A percentile compares a stretch with the other conserved stretches of the same genome.
Evolutionary conservation across 192 early-diverging fungal genomes (phyloP).

Genomic region (Coemansia sp.): DNA sequence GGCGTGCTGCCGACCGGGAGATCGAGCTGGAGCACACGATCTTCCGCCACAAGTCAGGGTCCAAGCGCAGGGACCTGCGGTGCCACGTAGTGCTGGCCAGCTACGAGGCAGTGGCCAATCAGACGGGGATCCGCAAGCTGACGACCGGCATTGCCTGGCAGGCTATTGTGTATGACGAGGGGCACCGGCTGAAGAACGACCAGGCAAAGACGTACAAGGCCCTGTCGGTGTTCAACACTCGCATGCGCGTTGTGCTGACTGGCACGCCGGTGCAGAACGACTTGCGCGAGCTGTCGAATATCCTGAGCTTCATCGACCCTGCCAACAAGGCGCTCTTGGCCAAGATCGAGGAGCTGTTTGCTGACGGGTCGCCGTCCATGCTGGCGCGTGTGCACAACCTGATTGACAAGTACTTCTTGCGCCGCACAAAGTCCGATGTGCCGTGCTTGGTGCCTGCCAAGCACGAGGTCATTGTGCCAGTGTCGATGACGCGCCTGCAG

Average conservation of each 20-base stretch:
- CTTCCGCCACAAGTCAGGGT: constrained; percentile 11
- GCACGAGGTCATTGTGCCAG: constrained; percentile 90
- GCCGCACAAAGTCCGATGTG: constrained; percentile 92
- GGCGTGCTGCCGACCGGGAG: constrained; percentile 68
- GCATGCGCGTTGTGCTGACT: constrained; percentile 89
- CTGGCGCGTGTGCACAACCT: constrained; percentile 72
- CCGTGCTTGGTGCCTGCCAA: constrained; percentile 90
- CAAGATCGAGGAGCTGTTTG: constrained; percentile 58
- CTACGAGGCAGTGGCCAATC: constrained; percentile 87
- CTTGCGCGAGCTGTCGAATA: constrained; percentile 80
- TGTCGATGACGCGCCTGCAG: constrained; percentile 85
- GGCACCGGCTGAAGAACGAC: constrained; percentile 93
- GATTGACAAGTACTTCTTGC: constrained; percentile 81
- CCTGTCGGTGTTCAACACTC: constrained; percentile 72
- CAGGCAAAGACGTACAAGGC: constrained; percentile 84
- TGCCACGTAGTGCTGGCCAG: constrained; percentile 95
- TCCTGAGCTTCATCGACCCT: constrained; percentile 90
- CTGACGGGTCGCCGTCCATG: constrained; percentile 56
- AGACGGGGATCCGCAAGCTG: constrained; percentile 57
- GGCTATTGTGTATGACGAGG: constrained; percentile 91
- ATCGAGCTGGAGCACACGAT: constrained; percentile 48
- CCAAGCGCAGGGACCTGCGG: constrained; percentile 47
- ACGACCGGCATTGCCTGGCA: constrained; percentile 79
- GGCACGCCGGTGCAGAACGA: constrained; percentile 97
- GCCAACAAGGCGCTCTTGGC: constrained; percentile 67